Base-by-base conservation (phyloP, 306 rosid species). In the Malus sylvestris region DNA sequence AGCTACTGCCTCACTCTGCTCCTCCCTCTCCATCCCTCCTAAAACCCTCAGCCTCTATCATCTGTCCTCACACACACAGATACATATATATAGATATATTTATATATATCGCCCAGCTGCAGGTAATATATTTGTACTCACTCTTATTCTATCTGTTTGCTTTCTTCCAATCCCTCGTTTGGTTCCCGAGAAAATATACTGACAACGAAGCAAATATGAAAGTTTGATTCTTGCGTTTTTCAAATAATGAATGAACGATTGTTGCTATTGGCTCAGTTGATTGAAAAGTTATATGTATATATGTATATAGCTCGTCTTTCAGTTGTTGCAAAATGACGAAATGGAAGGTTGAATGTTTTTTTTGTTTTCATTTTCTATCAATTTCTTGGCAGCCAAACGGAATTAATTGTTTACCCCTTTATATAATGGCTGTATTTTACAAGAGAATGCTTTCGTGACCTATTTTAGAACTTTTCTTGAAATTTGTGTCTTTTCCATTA, bases 1-100 rank as follows among this genome's bases (percentile, higher is more conserved):
- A 75, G 82, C 74, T 85, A 84, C 80, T 75, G 63, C 67, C n/a
- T 71, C 73, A 32, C 73, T 71, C 64, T 73, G n/a, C 67, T 72
- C 25, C 33, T 22, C 29, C 16, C 70, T 61, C 4, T 27, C n/a
- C 29, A 27, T 16, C 51, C 71, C 55, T 13, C 46, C 68, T 75
- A 78, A 45, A 75, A 55, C 66, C 73, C 74, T 64, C 74, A 32
- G 30, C 64, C 49, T 72, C 49, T 59, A 16, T 70, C 68, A 42
- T 23, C 38, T 61, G 38, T 27, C 11, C 19, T 25, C 25, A 6
- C 10, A 5, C 10, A 5, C 5, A 12, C 4, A 61, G 8, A 60
- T 25, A 25, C 5, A 45, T 1, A 45, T 12, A 45, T 45, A 45
- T 0, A 10, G 12, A 57, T 57, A 58, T 22, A n/a, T 13, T n/a